Evolutionary conservation across 1,284 basidiomycete genomes (phyloP).

Genomic region (Leccinum huronense): DNA sequence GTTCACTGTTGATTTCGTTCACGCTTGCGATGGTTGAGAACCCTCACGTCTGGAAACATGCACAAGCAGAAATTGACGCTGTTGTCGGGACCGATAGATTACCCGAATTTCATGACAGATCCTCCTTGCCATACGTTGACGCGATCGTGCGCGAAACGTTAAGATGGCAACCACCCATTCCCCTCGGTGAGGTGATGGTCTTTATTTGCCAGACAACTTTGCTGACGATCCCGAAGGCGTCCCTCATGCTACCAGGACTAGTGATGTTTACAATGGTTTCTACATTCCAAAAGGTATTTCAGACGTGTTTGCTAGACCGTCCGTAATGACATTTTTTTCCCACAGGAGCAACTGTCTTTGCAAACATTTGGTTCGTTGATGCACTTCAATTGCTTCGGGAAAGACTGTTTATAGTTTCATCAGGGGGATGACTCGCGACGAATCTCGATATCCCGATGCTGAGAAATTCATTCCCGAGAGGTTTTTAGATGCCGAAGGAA

Average conservation of each 20-base stretch:
- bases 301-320: neutral
- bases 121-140: slow-evolving; percentile 39
- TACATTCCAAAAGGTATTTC: slow-evolving; percentile 32
- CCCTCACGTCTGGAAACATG: slow-evolving; percentile 33
- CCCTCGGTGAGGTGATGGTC: slow-evolving; percentile 21
- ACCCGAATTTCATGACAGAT: slow-evolving; percentile 41
- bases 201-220: neutral
- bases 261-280: slow-evolving; percentile 28
- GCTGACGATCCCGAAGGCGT: slow-evolving; percentile 12
- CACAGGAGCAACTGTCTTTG: slow-evolving; percentile 22
- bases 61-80: slow-evolving; percentile 42
- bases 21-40: slow-evolving; percentile 39
- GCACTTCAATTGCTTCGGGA: neutral
- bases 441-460: slow-evolving; percentile 23
- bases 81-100: slow-evolving; percentile 39
- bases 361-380: slow-evolving; percentile 25
- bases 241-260: slow-evolving; percentile 17
- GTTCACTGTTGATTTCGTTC: slow-evolving; percentile 23
- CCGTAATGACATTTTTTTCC: neutral
- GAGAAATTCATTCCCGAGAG: slow-evolving; percentile 27
- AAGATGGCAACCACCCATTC: slow-evolving; percentile 30
- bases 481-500: slow-evolving; percentile 23
- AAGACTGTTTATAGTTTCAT: slow-evolving; percentile 2
- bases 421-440: slow-evolving; percentile 31
- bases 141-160: slow-evolving; percentile 41